phyloP scores from a whole-genome alignment of 768 basidiomycete species.

The Kwoniella sp. region DNA sequence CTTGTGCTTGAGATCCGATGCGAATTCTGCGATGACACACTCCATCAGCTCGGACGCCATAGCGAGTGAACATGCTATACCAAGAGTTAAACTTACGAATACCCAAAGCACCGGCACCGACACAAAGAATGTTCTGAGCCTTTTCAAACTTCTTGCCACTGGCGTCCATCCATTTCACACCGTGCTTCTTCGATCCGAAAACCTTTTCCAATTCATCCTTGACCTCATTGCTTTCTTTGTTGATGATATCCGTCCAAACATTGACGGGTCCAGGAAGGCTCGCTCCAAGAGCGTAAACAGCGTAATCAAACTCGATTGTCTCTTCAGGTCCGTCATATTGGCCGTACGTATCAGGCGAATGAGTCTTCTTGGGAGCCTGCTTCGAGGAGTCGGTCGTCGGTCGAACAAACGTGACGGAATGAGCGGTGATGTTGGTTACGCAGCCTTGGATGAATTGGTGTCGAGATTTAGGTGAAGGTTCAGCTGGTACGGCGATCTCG shows the following conservation, averaged over 20 bases:
- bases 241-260: constrained; percentile 43
- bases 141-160: constrained; percentile 45
- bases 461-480: constrained; percentile 12
- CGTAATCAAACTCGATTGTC: constrained; percentile 51
- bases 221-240: constrained; percentile 6
- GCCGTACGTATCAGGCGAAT: constrained; percentile 16
- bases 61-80: no score
- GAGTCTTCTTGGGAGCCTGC: constrained; percentile 9
- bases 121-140: constrained; percentile 53
- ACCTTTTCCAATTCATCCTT: constrained; percentile 21
- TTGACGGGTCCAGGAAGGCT: constrained; percentile 53
- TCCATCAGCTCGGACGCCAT: background rate
- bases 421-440: constrained; percentile 28
- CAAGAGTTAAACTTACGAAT: constrained; percentile 46
- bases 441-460: constrained; percentile 34
- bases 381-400: constrained; percentile 11
- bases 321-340: constrained; percentile 41
- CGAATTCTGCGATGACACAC: constrained; percentile 43
- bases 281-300: constrained; percentile 53
- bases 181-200: constrained; percentile 50
- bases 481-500: constrained; percentile 9
- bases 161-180: constrained; percentile 51
- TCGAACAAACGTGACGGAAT: constrained; percentile 38
- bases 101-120: constrained; percentile 58
- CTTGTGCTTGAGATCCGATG: constrained; percentile 55